phyloP scores from a whole-genome alignment of 768 basidiomycete species.

The Gymnopilus junonius region DNA sequence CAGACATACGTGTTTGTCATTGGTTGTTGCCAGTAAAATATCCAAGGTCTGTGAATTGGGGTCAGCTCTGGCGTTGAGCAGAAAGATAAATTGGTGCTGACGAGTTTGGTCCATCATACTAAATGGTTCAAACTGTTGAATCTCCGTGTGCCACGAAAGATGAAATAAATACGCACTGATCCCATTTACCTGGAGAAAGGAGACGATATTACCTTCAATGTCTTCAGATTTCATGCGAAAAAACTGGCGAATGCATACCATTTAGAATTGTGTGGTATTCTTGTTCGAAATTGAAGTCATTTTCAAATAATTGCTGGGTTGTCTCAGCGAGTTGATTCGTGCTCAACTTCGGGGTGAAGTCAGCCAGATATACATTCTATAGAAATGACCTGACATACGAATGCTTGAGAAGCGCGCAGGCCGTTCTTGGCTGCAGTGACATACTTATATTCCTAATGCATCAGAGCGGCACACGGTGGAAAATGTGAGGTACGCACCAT shows the following conservation, averaged over 20 bases:
- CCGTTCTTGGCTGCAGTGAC: slow-evolving; percentile 65
- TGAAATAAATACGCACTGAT: slow-evolving; percentile 46
- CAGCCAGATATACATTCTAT: background rate
- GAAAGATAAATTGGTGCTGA: slow-evolving; percentile 20
- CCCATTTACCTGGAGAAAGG: slow-evolving; percentile 58
- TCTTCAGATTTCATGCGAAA: background rate
- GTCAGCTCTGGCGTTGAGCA: background rate
- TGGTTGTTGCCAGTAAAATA: slow-evolving; percentile 78
- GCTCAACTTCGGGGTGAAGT: slow-evolving; percentile 38
- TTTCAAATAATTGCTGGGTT: slow-evolving; percentile 59
- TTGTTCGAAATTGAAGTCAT: slow-evolving; percentile 63
- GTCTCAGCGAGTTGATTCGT: slow-evolving; percentile 60
- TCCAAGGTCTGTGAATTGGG: slow-evolving; percentile 44
- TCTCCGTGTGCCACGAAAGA: background rate
- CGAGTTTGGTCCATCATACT: slow-evolving; percentile 78
- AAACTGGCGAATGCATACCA: slow-evolving; percentile 36
- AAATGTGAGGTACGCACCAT: slow-evolving; percentile 36
- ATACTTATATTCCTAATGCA: slow-evolving; percentile 31
- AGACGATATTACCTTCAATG: background rate
- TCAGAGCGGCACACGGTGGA: background rate
- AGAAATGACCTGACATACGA: slow-evolving; percentile 30
- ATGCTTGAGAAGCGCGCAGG: slow-evolving; percentile 64
- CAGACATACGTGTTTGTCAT: slow-evolving; percentile 57
- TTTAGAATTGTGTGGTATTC: slow-evolving; percentile 63
- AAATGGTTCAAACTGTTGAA: background rate